These are phyloP conservation scores for Actinomortierella wolfii DNA, from an alignment of 371 early-diverging fungal genomes.

Conservation along the genomic window DNA sequence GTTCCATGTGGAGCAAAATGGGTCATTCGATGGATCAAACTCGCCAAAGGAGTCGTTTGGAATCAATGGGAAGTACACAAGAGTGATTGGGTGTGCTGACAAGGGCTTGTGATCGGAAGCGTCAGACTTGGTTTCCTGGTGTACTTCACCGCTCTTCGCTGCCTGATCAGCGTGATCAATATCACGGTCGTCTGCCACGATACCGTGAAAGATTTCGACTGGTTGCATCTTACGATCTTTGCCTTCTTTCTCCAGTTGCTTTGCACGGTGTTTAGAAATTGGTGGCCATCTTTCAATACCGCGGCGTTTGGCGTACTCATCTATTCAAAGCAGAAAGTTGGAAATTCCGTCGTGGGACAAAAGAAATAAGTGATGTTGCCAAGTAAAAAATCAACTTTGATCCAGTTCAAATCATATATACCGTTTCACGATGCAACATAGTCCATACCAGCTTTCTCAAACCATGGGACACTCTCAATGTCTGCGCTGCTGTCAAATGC, in stretches of 20 bases:
- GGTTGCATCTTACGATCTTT: conserved; percentile 36
- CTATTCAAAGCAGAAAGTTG: conserved; percentile 13
- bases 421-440: not conserved
- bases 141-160: conserved; percentile 12
- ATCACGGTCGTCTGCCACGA: conserved; percentile 36
- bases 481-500: conserved; percentile 70
- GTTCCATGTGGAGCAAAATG: conserved; percentile 71
- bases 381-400: not conserved
- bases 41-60: conserved; percentile 54
- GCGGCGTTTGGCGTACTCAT: conserved; percentile 56
- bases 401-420: no score
- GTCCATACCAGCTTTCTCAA: conserved; percentile 60
- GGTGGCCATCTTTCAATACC: conserved; percentile 59
- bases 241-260: conserved; percentile 32
- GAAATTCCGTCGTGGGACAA: no score
- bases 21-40: conserved; percentile 67
- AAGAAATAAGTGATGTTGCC: not conserved
- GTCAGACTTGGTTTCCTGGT: no score
- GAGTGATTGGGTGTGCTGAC: conserved; percentile 59
- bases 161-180: conserved; percentile 16
- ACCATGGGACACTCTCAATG: conserved; percentile 68
- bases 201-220: conserved; percentile 45
- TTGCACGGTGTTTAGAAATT: conserved; percentile 33
- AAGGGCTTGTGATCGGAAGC: conserved; percentile 19
- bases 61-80: conserved; percentile 68